Evolutionary conservation across 2,329 filamentous ascomycete genomes (phyloP).

Genomic region (Onygena corvina): DNA sequence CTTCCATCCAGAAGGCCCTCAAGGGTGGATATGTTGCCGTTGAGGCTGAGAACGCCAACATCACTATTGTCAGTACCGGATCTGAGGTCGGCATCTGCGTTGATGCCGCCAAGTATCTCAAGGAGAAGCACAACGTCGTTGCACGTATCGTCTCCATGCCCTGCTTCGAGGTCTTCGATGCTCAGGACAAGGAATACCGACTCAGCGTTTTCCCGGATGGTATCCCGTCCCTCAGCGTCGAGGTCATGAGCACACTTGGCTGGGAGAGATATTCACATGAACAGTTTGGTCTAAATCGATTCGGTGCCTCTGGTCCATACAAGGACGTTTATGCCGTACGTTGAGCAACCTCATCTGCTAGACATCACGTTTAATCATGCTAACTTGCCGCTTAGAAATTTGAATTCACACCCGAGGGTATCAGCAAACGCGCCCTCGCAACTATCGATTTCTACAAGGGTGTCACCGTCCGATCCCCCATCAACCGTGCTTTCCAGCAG

Average conservation of each 20-base stretch:
- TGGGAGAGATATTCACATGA: constrained; percentile 99
- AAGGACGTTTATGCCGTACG: constrained; percentile 90
- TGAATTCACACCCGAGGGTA: constrained; percentile 95
- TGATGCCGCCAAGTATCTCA: constrained; percentile 81
- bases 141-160: constrained; percentile 91
- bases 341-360: constrained; percentile 14
- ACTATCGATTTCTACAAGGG: constrained; percentile 98
- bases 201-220: constrained; percentile 86
- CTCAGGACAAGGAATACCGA: constrained; percentile 87
- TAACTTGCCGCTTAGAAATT: constrained; percentile 58
- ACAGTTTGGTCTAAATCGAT: constrained; percentile 98
- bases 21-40: constrained; percentile 92
- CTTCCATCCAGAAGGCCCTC: constrained; percentile 72
- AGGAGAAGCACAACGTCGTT: constrained; percentile 75
- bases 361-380: constrained; percentile 7
- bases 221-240: constrained; percentile 82
- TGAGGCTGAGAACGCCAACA: constrained; percentile 68
- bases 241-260: constrained; percentile 93
- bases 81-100: constrained; percentile 92
- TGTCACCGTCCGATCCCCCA: constrained; percentile 78
- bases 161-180: constrained; percentile 94
- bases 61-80: constrained; percentile 88
- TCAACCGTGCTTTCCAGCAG: constrained; percentile 97
- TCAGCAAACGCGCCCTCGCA: constrained; percentile 83
- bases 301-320: constrained; percentile 94